Evolutionary conservation across 257 asterid species (phyloP), one percentile per base, ranked within the genome.

Genomic region (Solanum pimpinellifolium): DNA sequence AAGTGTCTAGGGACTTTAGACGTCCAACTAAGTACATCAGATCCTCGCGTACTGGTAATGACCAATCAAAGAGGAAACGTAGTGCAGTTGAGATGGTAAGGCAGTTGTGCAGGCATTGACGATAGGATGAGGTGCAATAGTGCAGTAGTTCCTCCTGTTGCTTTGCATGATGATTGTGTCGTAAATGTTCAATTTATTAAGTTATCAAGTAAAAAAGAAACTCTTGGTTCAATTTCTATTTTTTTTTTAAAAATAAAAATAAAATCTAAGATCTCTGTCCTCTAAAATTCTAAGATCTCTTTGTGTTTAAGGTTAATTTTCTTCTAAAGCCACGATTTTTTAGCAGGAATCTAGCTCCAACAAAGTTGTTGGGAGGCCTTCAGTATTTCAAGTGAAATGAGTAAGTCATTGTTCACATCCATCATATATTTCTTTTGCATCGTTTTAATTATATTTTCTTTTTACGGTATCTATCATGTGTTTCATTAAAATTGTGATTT

Each of bases 211-310:
- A 56, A 56, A 56, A 18, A 56, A 69, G 39, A 23, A 62, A 62
- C 70, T n/a, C 11, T 4, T 23, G 11, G 15, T 23, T 62, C 4
- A 62, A 20, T 56, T 20, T 56, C 16, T 42, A 11, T 18, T 21
- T 52, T 56, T 16, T 16, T 2, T 0, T 0, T 12, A 12, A 13
- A 0, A 14, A 5, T 1, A 5, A 31, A 3, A 35, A 4, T 1
- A 35, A 35, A 35, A 35, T 52, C 62, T 52, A 62, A 62, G 70
- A n/a, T 62, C 29, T 62, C 31, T 60, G 29, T 23, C 69, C 69
- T 60, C 7, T 4, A 60, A 62, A 62, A 62, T 62, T 52, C n/a
- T 18, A 52, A 52, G 23, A 52, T 52, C 23, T 60, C 68, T 21
- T 21, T 23, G 69, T 62, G 69, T 62, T 23, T 62, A 10, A 62